Evolutionary conservation across 2,329 filamentous ascomycete species (phyloP), one percentile per base, ranked within the genome.

Genomic region (Cercospora beticola): DNA sequence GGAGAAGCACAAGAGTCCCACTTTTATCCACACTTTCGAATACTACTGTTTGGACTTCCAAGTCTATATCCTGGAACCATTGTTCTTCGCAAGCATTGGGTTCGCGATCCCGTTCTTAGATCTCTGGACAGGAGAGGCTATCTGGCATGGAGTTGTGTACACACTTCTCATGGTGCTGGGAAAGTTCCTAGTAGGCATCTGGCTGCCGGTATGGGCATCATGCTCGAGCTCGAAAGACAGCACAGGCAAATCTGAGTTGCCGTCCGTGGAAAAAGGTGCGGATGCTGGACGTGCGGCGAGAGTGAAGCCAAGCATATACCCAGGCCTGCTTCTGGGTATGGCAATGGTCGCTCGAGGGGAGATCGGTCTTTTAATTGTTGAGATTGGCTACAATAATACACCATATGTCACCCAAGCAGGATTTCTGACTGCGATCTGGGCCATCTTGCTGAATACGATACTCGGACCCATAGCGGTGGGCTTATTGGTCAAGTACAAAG

Each of bases 361-460:
- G 23, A 77, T 78, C 31, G 74, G 76, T 16, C 67, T 77, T 9
- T 67, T 77, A 12, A 75, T 77, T 21, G 74, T 76, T 8, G 71
- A 76, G 57, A 76, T 77, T 26, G 76, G 72, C 0, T 77, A 76
- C 54, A 77, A 75, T 66, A 75, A 74, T 23, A 76, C 74, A 1
- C 64, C 70, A 5, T 76, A 77, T 58, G 74, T 75, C 1, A 72
- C 69, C 18, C 66, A 73, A 6, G 70, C 71, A 18, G 74, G 72
- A 0, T 76, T 75, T 31, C 68, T 75, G 54, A 76, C 73, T 12
- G 72, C 72, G 3, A 72, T 76, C 14, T 81, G 78, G 86, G 85
- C 85, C 3, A 86, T 87, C 8, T 79, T 86, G 1, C 76, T 88
- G 1, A 87, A 85, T 72, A 88, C 86, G 0, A 79, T 87, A n/a